These are phyloP conservation scores for Gnaphalium uliginosum DNA, from an alignment of 129 eudicot genomes.

Conservation along the genomic window DNA sequence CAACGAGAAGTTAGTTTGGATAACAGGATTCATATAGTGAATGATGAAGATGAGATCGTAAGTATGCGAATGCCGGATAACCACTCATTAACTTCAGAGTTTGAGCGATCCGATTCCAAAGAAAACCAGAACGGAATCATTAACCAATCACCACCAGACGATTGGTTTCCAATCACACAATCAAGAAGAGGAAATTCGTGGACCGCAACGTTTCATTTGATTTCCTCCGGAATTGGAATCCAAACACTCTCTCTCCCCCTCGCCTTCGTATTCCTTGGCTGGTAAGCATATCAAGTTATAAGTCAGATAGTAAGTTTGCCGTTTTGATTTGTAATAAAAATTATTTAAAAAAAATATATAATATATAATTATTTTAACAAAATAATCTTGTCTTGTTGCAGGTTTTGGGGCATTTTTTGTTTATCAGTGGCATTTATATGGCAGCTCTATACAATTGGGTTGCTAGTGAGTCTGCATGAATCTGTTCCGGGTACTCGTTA, in stretches of 20 bases:
- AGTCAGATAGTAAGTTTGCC: not conserved
- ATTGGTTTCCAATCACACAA: slow-evolving; percentile 64
- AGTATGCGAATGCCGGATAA: not conserved
- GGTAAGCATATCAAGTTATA: slow-evolving; percentile 33
- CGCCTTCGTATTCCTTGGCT: slow-evolving; percentile 55
- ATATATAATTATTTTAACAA: too few species aligned
- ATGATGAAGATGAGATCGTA: not conserved
- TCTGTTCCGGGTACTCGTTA: slow-evolving; percentile 51
- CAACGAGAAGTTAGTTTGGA: not conserved
- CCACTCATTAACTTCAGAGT: not conserved
- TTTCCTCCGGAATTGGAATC: slow-evolving; percentile 60
- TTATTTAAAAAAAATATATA: too few species aligned
- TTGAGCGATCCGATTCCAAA: not conserved
- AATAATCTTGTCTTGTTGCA: slow-evolving; percentile 22
- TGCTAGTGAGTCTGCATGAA: slow-evolving; percentile 59
- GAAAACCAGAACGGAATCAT: not conserved
- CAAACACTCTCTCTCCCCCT: slow-evolving; percentile 54
- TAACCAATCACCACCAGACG: slow-evolving; percentile 26
- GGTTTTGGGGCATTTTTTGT: slow-evolving; percentile 60
- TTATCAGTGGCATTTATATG: slow-evolving; percentile 46
- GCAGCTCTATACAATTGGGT: slow-evolving; percentile 66
- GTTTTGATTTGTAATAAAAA: too few species aligned
- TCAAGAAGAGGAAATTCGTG: slow-evolving; percentile 46
- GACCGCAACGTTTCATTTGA: slow-evolving; percentile 39
- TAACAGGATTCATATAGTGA: not conserved